These are phyloP conservation scores for Fraxinus latifolia DNA, from an alignment of 305 asterid species.

Conservation along the genomic window DNA sequence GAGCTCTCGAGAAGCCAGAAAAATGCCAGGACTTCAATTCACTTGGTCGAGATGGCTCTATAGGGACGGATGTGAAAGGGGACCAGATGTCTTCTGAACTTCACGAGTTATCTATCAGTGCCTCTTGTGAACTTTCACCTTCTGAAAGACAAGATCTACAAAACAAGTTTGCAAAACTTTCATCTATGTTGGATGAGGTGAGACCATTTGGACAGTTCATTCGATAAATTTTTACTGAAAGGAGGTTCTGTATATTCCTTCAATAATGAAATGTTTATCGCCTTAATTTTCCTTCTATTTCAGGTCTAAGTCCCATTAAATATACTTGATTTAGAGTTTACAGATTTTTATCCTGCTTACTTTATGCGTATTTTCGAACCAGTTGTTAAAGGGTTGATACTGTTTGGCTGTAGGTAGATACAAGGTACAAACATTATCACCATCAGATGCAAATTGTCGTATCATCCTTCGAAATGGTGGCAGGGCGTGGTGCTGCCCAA, in stretches of 20 bases:
- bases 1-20: constrained; percentile 35
- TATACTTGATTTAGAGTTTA: neutral
- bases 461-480: constrained; percentile 60
- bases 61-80: constrained; percentile 32
- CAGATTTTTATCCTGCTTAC: neutral
- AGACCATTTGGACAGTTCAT: neutral
- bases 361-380: neutral
- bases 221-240: neutral
- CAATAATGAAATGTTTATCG: neutral
- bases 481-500: constrained; percentile 64
- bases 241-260: neutral
- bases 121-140: constrained; percentile 41
- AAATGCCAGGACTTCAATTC: constrained; percentile 27
- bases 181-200: constrained; percentile 69
- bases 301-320: neutral
- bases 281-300: neutral
- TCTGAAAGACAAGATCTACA: constrained; percentile 51
- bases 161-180: constrained; percentile 50
- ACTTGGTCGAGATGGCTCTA: constrained; percentile 30
- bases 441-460: constrained; percentile 63
- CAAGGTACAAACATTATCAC: constrained; percentile 56
- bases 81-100: constrained; percentile 29
- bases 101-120: constrained; percentile 28
- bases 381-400: constrained; percentile 7
- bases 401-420: constrained; percentile 54